Percentiles rank a stretch among this genome's conserved stretches.
These are phyloP conservation scores for Hypoxylon intermedium DNA, from an alignment of 495 filamentous ascomycete species.

Conservation along the genomic window DNA sequence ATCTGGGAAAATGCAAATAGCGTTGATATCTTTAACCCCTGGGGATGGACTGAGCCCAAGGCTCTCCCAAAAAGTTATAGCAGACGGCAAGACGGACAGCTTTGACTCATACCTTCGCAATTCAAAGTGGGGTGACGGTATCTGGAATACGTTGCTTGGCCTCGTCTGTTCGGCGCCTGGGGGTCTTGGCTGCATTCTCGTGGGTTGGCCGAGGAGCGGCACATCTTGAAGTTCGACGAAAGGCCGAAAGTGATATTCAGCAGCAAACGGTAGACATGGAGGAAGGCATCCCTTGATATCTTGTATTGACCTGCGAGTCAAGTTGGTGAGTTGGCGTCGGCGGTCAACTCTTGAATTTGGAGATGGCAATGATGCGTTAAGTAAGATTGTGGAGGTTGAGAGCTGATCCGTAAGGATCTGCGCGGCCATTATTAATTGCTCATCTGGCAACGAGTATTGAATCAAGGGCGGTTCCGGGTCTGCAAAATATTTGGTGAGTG, in stretches of 20 bases:
- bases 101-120: constrained; percentile 75
- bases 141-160: constrained; percentile 53
- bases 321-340: constrained; percentile 46
- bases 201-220: constrained; percentile 52
- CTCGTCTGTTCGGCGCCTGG: constrained; percentile 45
- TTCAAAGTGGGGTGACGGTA: constrained; percentile 73
- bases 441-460: constrained; percentile 51
- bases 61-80: constrained; percentile 88
- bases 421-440: constrained; percentile 63
- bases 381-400: constrained; percentile 50
- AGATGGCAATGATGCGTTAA: constrained; percentile 14
- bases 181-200: constrained; percentile 55
- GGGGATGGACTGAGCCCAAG: constrained; percentile 80
- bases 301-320: constrained; percentile 50
- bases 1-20: constrained; percentile 80
- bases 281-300: constrained; percentile 50
- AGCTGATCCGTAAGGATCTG: constrained; percentile 70
- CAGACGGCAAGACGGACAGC: constrained; percentile 79
- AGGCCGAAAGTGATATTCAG: constrained; percentile 51
- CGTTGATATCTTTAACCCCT: constrained; percentile 78
- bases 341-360: constrained; percentile 36
- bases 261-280: constrained; percentile 45
- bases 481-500: constrained; percentile 57
- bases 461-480: constrained; percentile 55
- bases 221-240: constrained; percentile 62